These are phyloP conservation scores for Sisymbrium irio DNA, from an alignment of 345 rosid species.

Conservation along the genomic window DNA sequence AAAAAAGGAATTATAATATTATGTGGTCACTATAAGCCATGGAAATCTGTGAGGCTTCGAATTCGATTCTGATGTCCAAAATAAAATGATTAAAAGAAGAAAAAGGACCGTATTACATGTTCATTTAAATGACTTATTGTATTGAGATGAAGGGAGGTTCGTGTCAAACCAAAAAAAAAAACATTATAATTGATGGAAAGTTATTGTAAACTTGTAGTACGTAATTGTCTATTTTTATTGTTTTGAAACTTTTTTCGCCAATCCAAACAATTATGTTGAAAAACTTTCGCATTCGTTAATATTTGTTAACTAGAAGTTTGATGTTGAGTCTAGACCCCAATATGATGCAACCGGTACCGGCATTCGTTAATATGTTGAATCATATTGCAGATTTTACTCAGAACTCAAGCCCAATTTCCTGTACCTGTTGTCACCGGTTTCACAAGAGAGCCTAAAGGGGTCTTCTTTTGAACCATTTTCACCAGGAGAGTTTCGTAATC, in stretches of 20 bases:
- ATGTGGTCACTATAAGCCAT: background rate
- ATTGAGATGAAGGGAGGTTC: constrained; percentile 1
- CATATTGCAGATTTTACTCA: too few species aligned
- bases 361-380: too few species aligned
- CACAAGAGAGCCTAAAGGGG: too few species aligned
- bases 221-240: background rate
- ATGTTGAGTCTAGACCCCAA: background rate
- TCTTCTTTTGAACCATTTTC: too few species aligned
- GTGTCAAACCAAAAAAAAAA: background rate
- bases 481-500: too few species aligned
- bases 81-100: background rate
- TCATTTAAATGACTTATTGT: background rate
- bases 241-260: background rate
- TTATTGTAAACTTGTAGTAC: background rate
- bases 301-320: background rate
- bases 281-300: background rate
- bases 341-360: too few species aligned
- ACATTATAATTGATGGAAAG: background rate
- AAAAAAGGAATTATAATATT: background rate
- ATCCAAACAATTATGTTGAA: background rate
- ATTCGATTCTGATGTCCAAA: background rate
- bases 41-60: constrained; percentile 8
- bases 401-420: too few species aligned
- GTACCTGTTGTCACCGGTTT: too few species aligned
- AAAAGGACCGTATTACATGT: background rate